Evolutionary conservation across 2,329 filamentous ascomycete genomes (phyloP).

Genomic region (Delphinella strobiligena): DNA sequence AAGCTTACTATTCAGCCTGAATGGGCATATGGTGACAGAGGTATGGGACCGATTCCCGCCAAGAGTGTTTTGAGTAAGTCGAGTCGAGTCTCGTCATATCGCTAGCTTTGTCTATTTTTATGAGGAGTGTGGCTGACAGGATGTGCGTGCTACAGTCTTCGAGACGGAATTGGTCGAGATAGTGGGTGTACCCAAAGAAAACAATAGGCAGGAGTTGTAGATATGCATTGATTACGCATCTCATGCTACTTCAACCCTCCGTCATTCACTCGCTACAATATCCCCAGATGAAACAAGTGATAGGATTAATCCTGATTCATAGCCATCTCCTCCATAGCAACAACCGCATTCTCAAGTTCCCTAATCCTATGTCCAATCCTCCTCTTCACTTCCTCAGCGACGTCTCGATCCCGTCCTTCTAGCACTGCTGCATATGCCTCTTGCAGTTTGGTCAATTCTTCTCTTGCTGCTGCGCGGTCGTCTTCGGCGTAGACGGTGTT

Average conservation of each 20-base stretch:
- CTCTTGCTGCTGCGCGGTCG: slow-evolving; percentile 40
- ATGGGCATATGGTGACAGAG: slow-evolving; percentile 68
- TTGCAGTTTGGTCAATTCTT: slow-evolving; percentile 39
- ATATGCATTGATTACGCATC: too few species aligned
- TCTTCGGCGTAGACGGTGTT: slow-evolving; percentile 44
- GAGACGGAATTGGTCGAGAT: slow-evolving; percentile 85
- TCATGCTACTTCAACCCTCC: too few species aligned
- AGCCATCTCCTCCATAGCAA: slow-evolving; percentile 39
- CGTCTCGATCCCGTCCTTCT: slow-evolving; percentile 26
- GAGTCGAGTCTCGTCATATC: too few species aligned
- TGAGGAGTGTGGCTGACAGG: slow-evolving; percentile 4
- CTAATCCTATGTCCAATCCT: slow-evolving; percentile 39
- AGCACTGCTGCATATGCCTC: slow-evolving; percentile 33
- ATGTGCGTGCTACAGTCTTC: slow-evolving; percentile 48
- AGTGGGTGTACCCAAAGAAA: slow-evolving; percentile 48
- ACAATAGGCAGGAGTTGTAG: not conserved
- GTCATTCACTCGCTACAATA: too few species aligned
- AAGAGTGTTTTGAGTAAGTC: slow-evolving; percentile 64
- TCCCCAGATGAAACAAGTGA: too few species aligned
- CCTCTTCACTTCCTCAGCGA: slow-evolving; percentile 39
- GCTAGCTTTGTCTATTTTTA: slow-evolving; percentile 9
- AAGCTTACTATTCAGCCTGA: slow-evolving; percentile 83
- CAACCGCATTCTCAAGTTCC: slow-evolving; percentile 41
- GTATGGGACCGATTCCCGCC: slow-evolving; percentile 75
- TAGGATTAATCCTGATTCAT: slow-evolving; percentile 35